Percentiles rank a stretch among this genome's conserved stretches.
phyloP scores from a whole-genome alignment of 768 basidiomycete genomes.

The Phallus indusiatus region DNA sequence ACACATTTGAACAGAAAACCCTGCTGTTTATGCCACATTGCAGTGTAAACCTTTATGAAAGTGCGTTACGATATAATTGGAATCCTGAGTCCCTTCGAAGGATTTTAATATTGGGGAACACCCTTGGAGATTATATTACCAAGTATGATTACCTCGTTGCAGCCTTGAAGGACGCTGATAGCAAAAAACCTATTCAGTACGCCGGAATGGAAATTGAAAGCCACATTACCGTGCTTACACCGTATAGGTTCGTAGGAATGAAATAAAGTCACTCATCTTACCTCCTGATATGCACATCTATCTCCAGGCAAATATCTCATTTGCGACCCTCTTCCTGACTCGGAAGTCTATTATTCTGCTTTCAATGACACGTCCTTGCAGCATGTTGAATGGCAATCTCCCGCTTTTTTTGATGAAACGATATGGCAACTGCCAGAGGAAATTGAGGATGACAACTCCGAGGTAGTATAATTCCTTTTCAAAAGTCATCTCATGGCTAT shows the following conservation, averaged over 20 bases:
- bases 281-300: slow-evolving; percentile 4
- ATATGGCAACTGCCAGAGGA: slow-evolving; percentile 20
- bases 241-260: slow-evolving; percentile 36
- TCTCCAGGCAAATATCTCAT: slow-evolving; percentile 39
- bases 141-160: slow-evolving; percentile 31
- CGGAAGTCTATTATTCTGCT: slow-evolving; percentile 43
- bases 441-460: neutral
- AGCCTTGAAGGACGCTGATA: slow-evolving; percentile 5
- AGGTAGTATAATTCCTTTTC: neutral
- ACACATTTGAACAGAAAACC: slow-evolving; percentile 34
- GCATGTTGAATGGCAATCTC: slow-evolving; percentile 23
- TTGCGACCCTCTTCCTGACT: slow-evolving; percentile 39
- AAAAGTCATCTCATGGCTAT: too few relatives aligned
- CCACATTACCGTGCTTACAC: slow-evolving; percentile 42
- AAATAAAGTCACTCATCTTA: neutral
- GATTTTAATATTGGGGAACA: slow-evolving; percentile 56
- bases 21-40: slow-evolving; percentile 77
- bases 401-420: slow-evolving; percentile 15
- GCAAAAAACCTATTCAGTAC: slow-evolving; percentile 31
- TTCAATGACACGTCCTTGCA: slow-evolving; percentile 63
- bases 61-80: slow-evolving; percentile 56
- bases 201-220: slow-evolving; percentile 39
- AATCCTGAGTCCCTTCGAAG: slow-evolving; percentile 32
- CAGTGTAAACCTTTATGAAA: slow-evolving; percentile 62
- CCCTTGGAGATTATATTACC: slow-evolving; percentile 54